Base-by-base conservation (phyloP, 1,284 basidiomycete genomes). In the Papiliotrema flavescens region DNA sequence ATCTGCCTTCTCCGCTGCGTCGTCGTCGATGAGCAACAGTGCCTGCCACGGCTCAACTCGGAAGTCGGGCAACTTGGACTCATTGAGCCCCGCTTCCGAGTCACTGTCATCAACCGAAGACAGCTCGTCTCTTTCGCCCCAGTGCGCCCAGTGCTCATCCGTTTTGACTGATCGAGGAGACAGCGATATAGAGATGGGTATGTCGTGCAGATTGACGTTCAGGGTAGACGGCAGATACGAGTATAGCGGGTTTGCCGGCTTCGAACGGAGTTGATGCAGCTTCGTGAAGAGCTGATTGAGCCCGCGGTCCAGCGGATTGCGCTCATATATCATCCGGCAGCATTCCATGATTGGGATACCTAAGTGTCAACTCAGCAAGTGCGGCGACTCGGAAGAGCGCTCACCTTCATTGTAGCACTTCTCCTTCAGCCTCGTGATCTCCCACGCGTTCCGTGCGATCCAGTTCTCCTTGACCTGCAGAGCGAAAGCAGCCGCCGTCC, bases 21-120 rank as follows among this genome's bases (percentile, higher is more conserved):
- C 63, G 20, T 70, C 67, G 3, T 74, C 64, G 2, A 96, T 73
- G 22, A 92, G 80, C 5, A 97, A 76, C 19, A 97, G 73, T 28
- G 90, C 89, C 72, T 95, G 93, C 94, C 94, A 97, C 3, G 94
- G 93, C n/a, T 85, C 81, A 11, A 97, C 59, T 54, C 71, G 39
- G 7, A 70, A 46, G 15, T 68, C 64, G 37, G 61, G 52, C 23
- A 42, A 40, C 49, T 57, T 79, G 74, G 40, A 11, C 26, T n/a
- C 47, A 39, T 64, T 82, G 36, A 79, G 78, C 1, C 83, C 82
- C 19, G 81, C 77, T 32, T 84, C 84, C 40, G 82, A 82, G 22
- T 76, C 76, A 32, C 79, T 77, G 2, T 77, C 70, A 15, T 68
- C 69, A n/a, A 79, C 76, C 13, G 71, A 67, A 6, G 47, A 54